These are phyloP conservation scores for Cinchona pubescens DNA, from an alignment of 257 asterid genomes.

Conservation along the genomic window DNA sequence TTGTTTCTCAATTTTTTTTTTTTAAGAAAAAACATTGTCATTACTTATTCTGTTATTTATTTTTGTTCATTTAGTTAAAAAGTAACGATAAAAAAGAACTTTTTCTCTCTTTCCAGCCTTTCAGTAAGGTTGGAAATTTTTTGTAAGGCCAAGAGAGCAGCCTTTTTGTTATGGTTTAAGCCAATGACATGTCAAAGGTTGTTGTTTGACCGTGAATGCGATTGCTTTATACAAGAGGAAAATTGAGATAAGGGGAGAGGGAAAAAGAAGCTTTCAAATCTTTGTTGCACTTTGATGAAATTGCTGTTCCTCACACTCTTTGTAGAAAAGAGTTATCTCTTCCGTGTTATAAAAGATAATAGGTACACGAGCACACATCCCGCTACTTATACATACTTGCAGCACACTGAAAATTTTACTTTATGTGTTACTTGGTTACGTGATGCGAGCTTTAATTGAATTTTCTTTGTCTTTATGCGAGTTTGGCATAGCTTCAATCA, in stretches of 20 bases:
- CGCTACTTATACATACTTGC: background rate
- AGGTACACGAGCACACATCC: background rate
- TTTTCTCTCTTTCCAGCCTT: background rate
- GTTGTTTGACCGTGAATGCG: background rate
- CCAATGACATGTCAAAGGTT: background rate
- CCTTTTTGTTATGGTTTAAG: background rate
- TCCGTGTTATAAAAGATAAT: background rate
- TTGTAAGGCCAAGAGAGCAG: background rate
- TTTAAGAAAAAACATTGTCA: background rate
- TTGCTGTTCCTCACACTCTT: background rate
- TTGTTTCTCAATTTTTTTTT: background rate
- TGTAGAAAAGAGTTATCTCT: too few relatives aligned
- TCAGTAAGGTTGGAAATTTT: background rate
- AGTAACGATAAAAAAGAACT: background rate
- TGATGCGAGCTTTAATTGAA: background rate
- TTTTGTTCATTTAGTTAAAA: background rate
- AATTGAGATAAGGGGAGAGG: background rate
- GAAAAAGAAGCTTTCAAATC: background rate
- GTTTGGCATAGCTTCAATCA: background rate
- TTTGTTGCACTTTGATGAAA: background rate
- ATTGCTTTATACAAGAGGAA: background rate
- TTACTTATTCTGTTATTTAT: background rate
- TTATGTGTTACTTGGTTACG: background rate
- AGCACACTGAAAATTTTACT: background rate
- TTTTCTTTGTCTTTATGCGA: background rate